Base-by-base conservation (phyloP, 495 filamentous ascomycete genomes). In the Penicillium pulvis region DNA sequence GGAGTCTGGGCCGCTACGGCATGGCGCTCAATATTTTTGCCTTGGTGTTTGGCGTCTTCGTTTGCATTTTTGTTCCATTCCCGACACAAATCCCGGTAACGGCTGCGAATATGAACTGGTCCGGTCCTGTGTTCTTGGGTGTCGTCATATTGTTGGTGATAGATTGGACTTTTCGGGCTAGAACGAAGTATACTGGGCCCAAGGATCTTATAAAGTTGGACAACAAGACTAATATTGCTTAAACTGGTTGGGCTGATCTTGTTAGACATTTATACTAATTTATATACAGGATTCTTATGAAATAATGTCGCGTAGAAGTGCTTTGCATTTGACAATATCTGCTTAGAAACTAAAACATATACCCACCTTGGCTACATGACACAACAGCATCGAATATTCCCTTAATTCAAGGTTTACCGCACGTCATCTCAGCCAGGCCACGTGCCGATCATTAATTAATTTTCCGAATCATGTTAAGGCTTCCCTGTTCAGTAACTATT, bases 51-150 rank as follows among this genome's bases (percentile, higher is more conserved):
- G 59, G 67, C 9, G 55, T 71, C 33, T 74, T 75, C 42, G 70
- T 76, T 16, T 55, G 73, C 31, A 68, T 77, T 17, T 79, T 76
- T 62, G 56, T 73, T 42, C 74, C 75, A 11, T 80, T 76, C 56
- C 79, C 79, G 7, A 61, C 70, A 0, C 47, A 58, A 33, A 51
- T 67, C 19, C 75, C 75, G 1, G 75, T 75, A 19, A 73, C 64
- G 0, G 60, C 70, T 11, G 54, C 50, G 11, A 73, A 67, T 30
- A 77, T 77, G 71, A 77, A 77, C 56, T 75, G 76, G 56, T 69
- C 67, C 24, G 64, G 75, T 4, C 61, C 74, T 10, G 70, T 79
- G 1, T 71, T 75, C 28, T 64, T 66, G 16, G 58, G 57, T 6
- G 72, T 75, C 31, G 47, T 74, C 26, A 11, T 70, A 10, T 73